Percentiles rank a stretch among this genome's conserved stretches.
These are phyloP conservation scores for Spizellomyces punctatus DNA, from an alignment of 192 early-diverging fungal genomes.

Conservation along the genomic window DNA sequence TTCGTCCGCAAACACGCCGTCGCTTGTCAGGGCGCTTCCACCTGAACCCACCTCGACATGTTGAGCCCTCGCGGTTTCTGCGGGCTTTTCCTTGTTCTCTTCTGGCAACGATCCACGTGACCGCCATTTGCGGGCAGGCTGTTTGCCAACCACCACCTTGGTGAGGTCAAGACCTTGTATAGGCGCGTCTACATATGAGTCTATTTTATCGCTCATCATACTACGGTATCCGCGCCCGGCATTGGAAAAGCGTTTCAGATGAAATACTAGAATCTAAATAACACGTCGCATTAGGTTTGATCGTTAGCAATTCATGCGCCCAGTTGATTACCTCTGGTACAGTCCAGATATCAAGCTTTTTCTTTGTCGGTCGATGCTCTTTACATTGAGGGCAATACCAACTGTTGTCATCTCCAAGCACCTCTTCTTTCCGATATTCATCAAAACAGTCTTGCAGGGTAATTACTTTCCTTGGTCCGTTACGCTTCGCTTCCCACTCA, in stretches of 20 bases:
- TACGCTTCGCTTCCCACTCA: neutral
- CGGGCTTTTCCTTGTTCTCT: neutral
- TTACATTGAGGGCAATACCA: slow-evolving; percentile 83
- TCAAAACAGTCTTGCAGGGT: slow-evolving; percentile 70
- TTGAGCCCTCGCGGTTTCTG: neutral
- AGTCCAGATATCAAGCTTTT: slow-evolving; percentile 80
- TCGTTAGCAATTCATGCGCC: neutral
- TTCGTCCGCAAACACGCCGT: neutral
- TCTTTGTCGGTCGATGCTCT: slow-evolving; percentile 74
- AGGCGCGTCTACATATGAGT: slow-evolving; percentile 73
- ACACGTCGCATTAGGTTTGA: neutral
- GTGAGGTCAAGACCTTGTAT: slow-evolving; percentile 65
- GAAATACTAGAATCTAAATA: slow-evolving; percentile 69
- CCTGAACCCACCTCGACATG: neutral
- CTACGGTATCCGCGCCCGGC: slow-evolving; percentile 58
- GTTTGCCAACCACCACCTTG: slow-evolving; percentile 33
- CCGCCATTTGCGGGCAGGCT: slow-evolving; percentile 22
- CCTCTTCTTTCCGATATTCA: slow-evolving; percentile 75
- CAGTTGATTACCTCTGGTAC: slow-evolving; percentile 59
- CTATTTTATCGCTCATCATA: slow-evolving; percentile 71
- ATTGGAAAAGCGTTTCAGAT: slow-evolving; percentile 77
- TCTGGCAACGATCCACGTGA: neutral
- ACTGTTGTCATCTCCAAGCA: slow-evolving; percentile 71
- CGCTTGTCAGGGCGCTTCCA: too few species aligned
- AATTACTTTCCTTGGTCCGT: slow-evolving; percentile 39